Evolutionary conservation across 2,329 filamentous ascomycete species (phyloP).

Genomic region (Colletotrichum sidae): DNA sequence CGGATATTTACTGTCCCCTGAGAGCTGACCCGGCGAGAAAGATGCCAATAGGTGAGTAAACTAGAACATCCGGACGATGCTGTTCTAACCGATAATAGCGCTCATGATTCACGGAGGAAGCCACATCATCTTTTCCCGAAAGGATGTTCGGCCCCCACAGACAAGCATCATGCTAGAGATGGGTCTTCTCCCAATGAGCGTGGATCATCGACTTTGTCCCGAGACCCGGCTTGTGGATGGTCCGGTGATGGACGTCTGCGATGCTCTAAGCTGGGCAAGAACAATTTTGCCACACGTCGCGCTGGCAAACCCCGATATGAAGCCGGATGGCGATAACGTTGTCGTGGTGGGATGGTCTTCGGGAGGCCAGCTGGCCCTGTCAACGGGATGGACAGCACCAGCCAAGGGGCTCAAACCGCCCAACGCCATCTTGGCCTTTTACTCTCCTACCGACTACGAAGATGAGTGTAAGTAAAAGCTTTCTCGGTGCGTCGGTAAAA

Average conservation of each 20-base stretch:
- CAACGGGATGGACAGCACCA: conserved; percentile 51
- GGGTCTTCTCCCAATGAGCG: conserved; percentile 58
- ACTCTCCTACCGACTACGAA: conserved; percentile 29
- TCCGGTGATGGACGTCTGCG: conserved; percentile 56
- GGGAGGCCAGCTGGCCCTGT: conserved; percentile 59
- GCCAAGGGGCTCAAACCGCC: conserved; percentile 49
- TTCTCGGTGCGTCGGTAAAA: neutral
- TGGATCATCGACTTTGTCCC: conserved; percentile 64
- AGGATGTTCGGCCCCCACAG: conserved; percentile 52
- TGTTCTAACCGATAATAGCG: conserved; percentile 41
- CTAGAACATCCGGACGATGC: neutral
- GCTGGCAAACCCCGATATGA: conserved; percentile 25
- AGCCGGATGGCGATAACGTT: conserved; percentile 47
- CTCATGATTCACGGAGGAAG: conserved; percentile 60
- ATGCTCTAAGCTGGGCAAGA: conserved; percentile 56
- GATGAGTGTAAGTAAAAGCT: conserved; percentile 13
- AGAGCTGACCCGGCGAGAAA: conserved; percentile 1
- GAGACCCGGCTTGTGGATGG: conserved; percentile 58
- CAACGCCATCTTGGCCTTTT: conserved; percentile 13
- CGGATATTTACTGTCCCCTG: conserved; percentile 15
- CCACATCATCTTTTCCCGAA: conserved; percentile 52
- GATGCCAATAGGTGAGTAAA: conserved; percentile 13
- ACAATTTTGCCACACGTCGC: conserved; percentile 45
- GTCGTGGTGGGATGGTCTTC: conserved; percentile 61
- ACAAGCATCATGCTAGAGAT: conserved; percentile 49